These are phyloP conservation scores for Nepenthes mirabilis DNA, from an alignment of 148 eudicot genomes.

Conservation along the genomic window DNA sequence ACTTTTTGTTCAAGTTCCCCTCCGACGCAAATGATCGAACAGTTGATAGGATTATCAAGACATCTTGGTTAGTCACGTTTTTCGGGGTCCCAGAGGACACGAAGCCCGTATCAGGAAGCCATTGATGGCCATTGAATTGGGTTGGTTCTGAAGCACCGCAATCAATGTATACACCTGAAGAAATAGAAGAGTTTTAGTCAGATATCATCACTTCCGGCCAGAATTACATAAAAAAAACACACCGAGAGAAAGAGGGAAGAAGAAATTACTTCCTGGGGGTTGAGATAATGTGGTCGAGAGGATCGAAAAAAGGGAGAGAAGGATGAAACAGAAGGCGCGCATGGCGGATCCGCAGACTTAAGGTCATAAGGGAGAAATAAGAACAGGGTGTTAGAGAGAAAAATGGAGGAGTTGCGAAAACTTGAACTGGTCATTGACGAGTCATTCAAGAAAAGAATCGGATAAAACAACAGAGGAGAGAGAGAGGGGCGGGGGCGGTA, in stretches of 20 bases:
- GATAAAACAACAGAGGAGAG: conserved; percentile 2
- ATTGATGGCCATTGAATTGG: conserved; percentile 23
- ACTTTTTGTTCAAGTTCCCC: conserved; percentile 40
- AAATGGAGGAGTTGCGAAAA: not conserved
- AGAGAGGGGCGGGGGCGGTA: conserved; percentile 2
- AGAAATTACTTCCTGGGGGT: conserved; percentile 38
- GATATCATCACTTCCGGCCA: not conserved
- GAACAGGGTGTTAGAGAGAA: not conserved
- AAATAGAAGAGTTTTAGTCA: conserved; percentile 1
- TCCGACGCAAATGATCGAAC: conserved; percentile 53
- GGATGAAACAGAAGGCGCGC: conserved; percentile 9
- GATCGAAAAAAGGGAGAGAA: conserved; percentile 13
- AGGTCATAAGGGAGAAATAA: not conserved
- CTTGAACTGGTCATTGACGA: conserved; percentile 29
- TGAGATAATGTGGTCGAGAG: conserved; percentile 22
- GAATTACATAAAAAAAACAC: not conserved
- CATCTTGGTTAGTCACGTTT: conserved; percentile 16
- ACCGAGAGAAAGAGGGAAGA: not conserved
- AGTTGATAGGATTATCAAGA: conserved; percentile 35
- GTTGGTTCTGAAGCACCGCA: conserved; percentile 45
- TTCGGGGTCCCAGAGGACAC: conserved; percentile 36
- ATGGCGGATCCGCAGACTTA: conserved; percentile 21
- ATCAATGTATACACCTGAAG: conserved; percentile 37
- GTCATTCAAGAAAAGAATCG: conserved; percentile 31
- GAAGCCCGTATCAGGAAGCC: conserved; percentile 47